phyloP scores from a whole-genome alignment of 257 asterid genomes.

The Solanum virginianum region DNA sequence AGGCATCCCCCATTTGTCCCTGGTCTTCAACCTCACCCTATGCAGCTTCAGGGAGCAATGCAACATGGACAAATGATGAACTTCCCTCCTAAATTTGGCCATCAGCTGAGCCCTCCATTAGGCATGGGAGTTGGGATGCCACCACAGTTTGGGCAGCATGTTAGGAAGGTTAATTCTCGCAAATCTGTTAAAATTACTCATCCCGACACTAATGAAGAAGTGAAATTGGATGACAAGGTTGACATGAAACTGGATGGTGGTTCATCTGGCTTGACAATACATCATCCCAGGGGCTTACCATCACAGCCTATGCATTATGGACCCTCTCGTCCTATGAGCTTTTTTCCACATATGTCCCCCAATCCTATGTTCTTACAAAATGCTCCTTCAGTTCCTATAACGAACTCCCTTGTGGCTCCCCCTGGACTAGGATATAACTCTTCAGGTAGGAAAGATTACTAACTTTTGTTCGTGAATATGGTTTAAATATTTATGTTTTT shows the following conservation, averaged over 20 bases:
- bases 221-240: conserved; percentile 10
- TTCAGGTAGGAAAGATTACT: conserved; percentile 7
- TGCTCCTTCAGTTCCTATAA: not conserved
- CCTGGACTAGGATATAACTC: not conserved
- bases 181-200: conserved; percentile 23
- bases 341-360: not conserved
- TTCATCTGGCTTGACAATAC: conserved; percentile 1
- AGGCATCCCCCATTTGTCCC: not conserved
- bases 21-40: conserved; percentile 7
- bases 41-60: conserved; percentile 5
- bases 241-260: conserved; percentile 1
- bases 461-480: not conserved
- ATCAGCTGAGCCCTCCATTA: conserved; percentile 3
- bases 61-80: conserved; percentile 8
- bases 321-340: conserved; percentile 1
- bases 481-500: not conserved
- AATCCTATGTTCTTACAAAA: not conserved
- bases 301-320: conserved; percentile 5
- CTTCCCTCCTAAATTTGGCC: not conserved
- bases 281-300: conserved; percentile 3
- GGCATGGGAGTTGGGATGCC: conserved; percentile 5
- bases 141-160: not conserved
- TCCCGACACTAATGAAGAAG: conserved; percentile 21
- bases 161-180: not conserved
- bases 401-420: not conserved